These are phyloP conservation scores for Colletotrichum camelliae DNA, from an alignment of 2,329 filamentous ascomycete genomes.

Conservation along the genomic window DNA sequence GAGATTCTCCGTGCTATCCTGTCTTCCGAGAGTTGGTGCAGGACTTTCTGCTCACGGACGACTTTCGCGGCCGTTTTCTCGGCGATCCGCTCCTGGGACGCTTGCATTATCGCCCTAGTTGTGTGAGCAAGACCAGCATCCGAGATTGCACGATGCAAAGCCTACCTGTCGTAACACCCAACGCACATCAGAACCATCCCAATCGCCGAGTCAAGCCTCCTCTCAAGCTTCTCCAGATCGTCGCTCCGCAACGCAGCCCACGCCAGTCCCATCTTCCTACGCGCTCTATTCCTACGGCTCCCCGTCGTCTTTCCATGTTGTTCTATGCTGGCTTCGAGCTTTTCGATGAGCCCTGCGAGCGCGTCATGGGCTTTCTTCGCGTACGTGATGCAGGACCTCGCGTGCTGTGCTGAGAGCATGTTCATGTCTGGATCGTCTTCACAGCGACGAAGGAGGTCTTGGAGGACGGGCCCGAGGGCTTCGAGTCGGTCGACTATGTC, in stretches of 20 bases:
- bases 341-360: background rate
- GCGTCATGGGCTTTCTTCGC: background rate
- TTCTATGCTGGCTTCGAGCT: background rate
- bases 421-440: background rate
- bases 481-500: background rate
- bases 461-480: background rate
- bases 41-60: no score
- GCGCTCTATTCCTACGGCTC: background rate
- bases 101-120: no score
- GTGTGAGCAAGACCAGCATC: no score
- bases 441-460: background rate
- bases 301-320: background rate
- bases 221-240: background rate
- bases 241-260: background rate
- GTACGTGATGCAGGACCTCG: background rate
- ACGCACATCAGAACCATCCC: background rate
- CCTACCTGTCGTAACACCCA: background rate
- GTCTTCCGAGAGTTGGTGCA: no score
- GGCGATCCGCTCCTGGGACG: no score
- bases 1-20: no score
- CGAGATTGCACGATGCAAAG: no score
- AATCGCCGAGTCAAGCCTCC: background rate
- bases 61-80: no score
- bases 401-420: background rate
- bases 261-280: background rate